Evolutionary conservation across 164 flowering plant species (phyloP).

Genomic region (Umbilicus rupestris): DNA sequence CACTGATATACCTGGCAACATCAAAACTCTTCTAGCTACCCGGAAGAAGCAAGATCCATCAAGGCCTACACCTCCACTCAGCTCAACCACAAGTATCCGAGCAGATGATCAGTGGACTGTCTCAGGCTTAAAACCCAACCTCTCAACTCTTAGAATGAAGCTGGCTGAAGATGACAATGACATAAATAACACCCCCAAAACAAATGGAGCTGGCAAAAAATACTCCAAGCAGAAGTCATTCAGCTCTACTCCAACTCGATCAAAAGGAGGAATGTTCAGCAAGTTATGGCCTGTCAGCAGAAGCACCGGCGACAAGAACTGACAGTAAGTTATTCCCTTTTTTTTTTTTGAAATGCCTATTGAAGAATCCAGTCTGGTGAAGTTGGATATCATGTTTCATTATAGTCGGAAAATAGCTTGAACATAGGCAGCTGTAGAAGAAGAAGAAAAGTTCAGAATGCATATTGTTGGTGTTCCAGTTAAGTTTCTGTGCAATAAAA

Average conservation of each 20-base stretch:
- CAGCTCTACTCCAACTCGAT: slow-evolving; percentile 49
- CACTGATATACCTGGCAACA: slow-evolving; percentile 54
- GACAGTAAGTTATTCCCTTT: slow-evolving; percentile 21
- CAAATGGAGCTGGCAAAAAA: slow-evolving; percentile 30
- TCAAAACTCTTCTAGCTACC: slow-evolving; percentile 60
- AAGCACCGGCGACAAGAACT: slow-evolving; percentile 49
- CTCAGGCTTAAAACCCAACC: slow-evolving; percentile 44
- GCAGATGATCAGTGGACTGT: slow-evolving; percentile 74
- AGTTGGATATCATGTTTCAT: not conserved
- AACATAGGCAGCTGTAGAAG: slow-evolving; percentile 1
- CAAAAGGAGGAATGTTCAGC: slow-evolving; percentile 64
- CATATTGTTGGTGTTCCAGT: not conserved
- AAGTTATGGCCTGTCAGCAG: slow-evolving; percentile 69
- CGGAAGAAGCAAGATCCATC: slow-evolving; percentile 32
- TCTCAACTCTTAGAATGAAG: slow-evolving; percentile 65
- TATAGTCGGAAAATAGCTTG: slow-evolving; percentile 4
- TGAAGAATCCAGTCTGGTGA: slow-evolving; percentile 2
- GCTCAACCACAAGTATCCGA: slow-evolving; percentile 23
- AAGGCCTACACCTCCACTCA: slow-evolving; percentile 25
- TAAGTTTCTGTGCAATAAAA: not conserved
- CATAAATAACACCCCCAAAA: slow-evolving; percentile 28
- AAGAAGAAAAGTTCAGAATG: not conserved
- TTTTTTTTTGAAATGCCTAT: too few species aligned
- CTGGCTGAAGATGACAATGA: slow-evolving; percentile 64
- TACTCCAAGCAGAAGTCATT: slow-evolving; percentile 43